Conservation (phyloP, 768 basidiomycete genomes). For the Paxillus ammoniavirescens region DNA sequence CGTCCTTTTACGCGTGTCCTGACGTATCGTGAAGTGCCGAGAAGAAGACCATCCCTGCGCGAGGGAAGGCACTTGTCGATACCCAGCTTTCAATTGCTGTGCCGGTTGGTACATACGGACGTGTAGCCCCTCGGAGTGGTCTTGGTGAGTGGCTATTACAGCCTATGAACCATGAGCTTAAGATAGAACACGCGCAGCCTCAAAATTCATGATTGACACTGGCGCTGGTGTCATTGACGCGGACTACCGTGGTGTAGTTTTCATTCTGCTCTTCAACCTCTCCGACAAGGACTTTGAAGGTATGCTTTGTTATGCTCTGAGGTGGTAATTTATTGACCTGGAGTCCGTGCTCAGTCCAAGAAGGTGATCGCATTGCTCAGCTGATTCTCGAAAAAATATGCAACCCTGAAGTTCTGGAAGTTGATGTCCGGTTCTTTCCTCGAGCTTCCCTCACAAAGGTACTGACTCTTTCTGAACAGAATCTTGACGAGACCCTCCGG, state of each 20-base stretch:
- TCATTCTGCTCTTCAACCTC: constrained; percentile 90
- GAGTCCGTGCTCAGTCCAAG: constrained; percentile 56
- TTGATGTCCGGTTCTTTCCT: constrained; percentile 55
- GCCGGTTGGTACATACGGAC: constrained; percentile 91
- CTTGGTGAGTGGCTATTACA: constrained; percentile 59
- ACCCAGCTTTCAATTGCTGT: constrained; percentile 94
- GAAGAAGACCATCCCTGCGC: constrained; percentile 77
- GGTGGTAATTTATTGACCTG: background rate
- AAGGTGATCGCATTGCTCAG: constrained; percentile 96
- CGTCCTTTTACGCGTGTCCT: background rate
- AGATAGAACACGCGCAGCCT: constrained; percentile 50
- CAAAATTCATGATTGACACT: constrained; percentile 97
- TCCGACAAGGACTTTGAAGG: constrained; percentile 89
- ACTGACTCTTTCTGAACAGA: constrained; percentile 40
- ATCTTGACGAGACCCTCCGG: constrained; percentile 81
- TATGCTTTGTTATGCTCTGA: constrained; percentile 25
- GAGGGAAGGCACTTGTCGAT: constrained; percentile 88
- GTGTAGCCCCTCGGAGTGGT: constrained; percentile 93
- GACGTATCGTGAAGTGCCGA: constrained; percentile 62
- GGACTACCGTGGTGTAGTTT: constrained; percentile 91
- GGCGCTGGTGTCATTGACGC: constrained; percentile 97
- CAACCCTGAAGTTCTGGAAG: constrained; percentile 83
- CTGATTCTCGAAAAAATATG: constrained; percentile 89
- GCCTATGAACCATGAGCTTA: background rate
- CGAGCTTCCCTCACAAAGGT: background rate